These are phyloP conservation scores for Petrea volubilis DNA, from an alignment of 257 asterid genomes.

Conservation along the genomic window DNA sequence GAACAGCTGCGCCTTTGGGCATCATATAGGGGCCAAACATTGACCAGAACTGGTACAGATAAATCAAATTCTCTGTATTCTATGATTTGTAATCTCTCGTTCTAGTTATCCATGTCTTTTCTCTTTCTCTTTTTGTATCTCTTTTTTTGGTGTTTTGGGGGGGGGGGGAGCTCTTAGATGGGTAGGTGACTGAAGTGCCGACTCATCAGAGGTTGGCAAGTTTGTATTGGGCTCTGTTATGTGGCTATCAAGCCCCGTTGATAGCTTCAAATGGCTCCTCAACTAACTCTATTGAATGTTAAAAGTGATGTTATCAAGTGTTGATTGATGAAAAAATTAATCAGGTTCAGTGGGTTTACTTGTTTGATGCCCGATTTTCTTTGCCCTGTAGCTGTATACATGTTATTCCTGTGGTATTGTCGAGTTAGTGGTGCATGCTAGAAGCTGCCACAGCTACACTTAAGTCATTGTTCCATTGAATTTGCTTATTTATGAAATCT, in stretches of 20 bases:
- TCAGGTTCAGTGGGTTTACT: neutral
- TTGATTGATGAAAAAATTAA: neutral
- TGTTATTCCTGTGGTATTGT: slow-evolving; percentile 3
- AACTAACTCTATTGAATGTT: slow-evolving; percentile 2
- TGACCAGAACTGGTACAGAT: slow-evolving; percentile 85
- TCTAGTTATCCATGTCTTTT: neutral
- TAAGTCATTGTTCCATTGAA: neutral
- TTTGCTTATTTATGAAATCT: slow-evolving; percentile 7
- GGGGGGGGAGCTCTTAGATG: no score
- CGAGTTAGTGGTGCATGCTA: neutral
- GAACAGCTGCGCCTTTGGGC: slow-evolving; percentile 98
- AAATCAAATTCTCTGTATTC: neutral
- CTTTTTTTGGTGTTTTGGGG: no score
- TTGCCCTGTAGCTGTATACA: no score
- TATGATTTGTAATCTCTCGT: neutral
- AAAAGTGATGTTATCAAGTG: neutral
- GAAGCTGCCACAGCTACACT: neutral
- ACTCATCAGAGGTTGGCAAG: no score
- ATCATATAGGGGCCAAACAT: slow-evolving; percentile 94
- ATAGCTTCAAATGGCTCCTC: neutral
- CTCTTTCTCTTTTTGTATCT: neutral
- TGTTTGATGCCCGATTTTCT: neutral
- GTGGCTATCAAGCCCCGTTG: no score
- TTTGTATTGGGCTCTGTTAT: no score
- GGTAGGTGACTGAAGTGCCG: no score